Evolutionary conservation across 176 grass and related monocot genomes (phyloP), one percentile per base, ranked within the genome.

Genomic region (Chloris gayana): DNA sequence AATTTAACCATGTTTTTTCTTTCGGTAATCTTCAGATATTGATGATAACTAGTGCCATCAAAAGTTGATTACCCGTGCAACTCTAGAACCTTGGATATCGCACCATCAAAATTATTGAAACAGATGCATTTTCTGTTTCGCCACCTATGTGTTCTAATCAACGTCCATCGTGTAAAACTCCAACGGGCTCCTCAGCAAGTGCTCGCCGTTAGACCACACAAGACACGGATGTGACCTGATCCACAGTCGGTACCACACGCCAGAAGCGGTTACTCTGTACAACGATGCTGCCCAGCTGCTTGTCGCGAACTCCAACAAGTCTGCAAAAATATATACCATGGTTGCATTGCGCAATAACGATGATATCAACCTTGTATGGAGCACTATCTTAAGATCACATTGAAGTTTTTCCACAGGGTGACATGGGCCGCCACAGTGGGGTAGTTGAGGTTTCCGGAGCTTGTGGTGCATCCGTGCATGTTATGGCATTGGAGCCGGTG

Each of bases 141-240:
- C 7, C 35, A 6, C 1, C 35, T 6, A 37, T 6, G 35, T 37
- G 35, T 37, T 37, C 35, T 37, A 4, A 5, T 37, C 35, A 37
- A 37, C 35, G 35, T 37, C 35, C 35, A 11, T 15, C 47, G 77
- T 64, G 71, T 86, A 79, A 4, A 86, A 47, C 41, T 74, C 53
- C 15, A 74, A 38, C 9, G 84, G 77, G 7, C 76, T 86, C 61
- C 76, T 74, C 69, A 86, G 76, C 10, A 22, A 21, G 2, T 65
- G 69, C 17, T 29, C 27, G 4, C 62, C 62, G 11, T 86, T 60
- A 0, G 76, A 73, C 84, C 84, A 86, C 27, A 86, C 61, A 7
- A 74, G 61, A 35, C 1, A 69, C 69, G 1, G 69, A 86, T 8
- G 17, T 21, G 4, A 80, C 70, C 9, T 46, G 34, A 6, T 79